phyloP scores from a whole-genome alignment of 1,284 basidiomycete genomes.

The Coniophora puteana region DNA sequence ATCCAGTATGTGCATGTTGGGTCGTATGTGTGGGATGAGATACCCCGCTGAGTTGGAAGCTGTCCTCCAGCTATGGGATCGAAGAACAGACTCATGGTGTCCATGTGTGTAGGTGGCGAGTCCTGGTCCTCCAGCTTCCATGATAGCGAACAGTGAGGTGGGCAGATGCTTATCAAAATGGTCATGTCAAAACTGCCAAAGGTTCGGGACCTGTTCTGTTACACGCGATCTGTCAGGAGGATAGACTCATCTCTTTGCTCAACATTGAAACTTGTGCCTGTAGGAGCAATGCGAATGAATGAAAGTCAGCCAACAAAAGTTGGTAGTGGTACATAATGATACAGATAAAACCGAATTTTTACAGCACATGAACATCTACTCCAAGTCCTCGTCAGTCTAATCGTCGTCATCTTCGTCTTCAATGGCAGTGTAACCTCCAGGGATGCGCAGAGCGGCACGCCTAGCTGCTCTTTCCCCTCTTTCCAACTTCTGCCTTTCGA shows the following conservation, averaged over 20 bases:
- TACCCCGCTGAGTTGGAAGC: constrained; percentile 36
- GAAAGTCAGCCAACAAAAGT: no score
- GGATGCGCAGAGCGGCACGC: constrained; percentile 17
- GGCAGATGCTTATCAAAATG: no score
- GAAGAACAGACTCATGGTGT: constrained; percentile 31
- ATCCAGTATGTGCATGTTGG: constrained; percentile 35
- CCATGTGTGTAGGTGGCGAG: constrained; percentile 23
- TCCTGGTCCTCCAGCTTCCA: no score
- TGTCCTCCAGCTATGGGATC: constrained; percentile 35
- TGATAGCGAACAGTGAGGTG: no score
- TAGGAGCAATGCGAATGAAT: no score
- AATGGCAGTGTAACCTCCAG: constrained; percentile 28
- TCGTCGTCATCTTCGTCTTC: constrained; percentile 21
- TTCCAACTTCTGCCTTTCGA: constrained; percentile 49
- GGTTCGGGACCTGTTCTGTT: no score
- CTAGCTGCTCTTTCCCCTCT: constrained; percentile 17
- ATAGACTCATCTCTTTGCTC: no score
- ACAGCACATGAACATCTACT: not conserved
- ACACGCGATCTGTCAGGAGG: no score
- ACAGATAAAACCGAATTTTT: no score
- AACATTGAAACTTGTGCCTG: no score
- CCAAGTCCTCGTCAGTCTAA: not conserved
- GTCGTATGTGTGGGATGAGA: constrained; percentile 29
- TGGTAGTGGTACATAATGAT: no score
- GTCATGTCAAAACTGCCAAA: no score